phyloP scores from a whole-genome alignment of 2,329 filamentous ascomycete genomes.

The Fusarium dimerum region DNA sequence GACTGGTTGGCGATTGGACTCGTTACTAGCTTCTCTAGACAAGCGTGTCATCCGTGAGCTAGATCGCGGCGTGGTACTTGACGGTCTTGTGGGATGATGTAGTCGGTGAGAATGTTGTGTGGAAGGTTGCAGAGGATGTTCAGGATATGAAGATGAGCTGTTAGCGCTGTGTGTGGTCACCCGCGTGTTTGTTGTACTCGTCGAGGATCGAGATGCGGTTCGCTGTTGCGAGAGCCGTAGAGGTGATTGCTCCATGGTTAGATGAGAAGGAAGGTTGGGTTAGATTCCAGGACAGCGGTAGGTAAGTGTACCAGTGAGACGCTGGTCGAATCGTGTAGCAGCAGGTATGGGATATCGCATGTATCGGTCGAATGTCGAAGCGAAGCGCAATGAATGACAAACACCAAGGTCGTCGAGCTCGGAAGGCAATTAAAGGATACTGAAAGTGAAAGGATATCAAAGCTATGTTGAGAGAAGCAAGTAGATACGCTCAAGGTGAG shows the following conservation, averaged over 20 bases:
- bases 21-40: constrained; percentile 44
- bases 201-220: constrained; percentile 49
- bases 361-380: too few species aligned
- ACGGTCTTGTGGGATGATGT: constrained; percentile 40
- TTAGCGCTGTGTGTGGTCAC: constrained; percentile 43
- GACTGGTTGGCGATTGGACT: constrained; percentile 41
- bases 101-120: constrained; percentile 41
- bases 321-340: neutral
- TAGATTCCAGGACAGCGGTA: neutral
- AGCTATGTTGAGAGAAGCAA: neutral
- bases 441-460: too few species aligned
- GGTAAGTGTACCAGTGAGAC: neutral
- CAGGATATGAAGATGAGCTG: constrained; percentile 43
- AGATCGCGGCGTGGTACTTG: constrained; percentile 35
- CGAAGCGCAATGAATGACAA: too few species aligned
- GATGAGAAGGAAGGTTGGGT: neutral
- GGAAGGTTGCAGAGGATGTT: constrained; percentile 37
- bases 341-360: neutral
- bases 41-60: constrained; percentile 41
- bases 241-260: constrained; percentile 34
- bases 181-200: constrained; percentile 43
- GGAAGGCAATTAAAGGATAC: too few species aligned
- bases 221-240: constrained; percentile 39
- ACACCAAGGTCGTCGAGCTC: too few species aligned
- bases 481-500: constrained; percentile 1